phyloP scores from a whole-genome alignment of 768 basidiomycete genomes.

The Naematelia aurantialba region DNA sequence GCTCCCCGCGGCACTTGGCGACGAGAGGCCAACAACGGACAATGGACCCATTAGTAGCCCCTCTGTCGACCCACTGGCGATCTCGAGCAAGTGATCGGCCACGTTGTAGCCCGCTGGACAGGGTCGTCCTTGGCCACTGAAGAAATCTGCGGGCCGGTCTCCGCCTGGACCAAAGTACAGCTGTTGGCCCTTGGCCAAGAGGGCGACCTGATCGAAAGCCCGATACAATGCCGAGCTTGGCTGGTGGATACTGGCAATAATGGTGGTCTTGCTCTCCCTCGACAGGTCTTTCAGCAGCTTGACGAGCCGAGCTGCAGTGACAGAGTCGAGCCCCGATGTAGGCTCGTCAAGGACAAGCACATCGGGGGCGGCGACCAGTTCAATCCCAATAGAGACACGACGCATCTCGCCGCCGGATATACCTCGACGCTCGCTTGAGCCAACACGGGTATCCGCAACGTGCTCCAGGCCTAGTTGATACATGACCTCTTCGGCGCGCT shows the following conservation, averaged over 20 bases:
- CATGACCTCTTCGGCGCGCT: conserved; percentile 61
- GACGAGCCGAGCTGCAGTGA: conserved; percentile 77
- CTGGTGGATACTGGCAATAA: conserved; percentile 84
- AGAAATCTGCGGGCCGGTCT: conserved; percentile 65
- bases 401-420: conserved; percentile 91
- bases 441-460: conserved; percentile 69
- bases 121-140: conserved; percentile 56
- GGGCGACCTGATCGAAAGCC: conserved; percentile 73
- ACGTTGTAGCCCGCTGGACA: conserved; percentile 83
- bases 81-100: conserved; percentile 85
- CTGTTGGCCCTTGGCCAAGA: conserved; percentile 66
- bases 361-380: conserved; percentile 79
- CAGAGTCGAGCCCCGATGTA: conserved; percentile 71
- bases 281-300: conserved; percentile 72
- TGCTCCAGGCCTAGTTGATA: conserved; percentile 71
- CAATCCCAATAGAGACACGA: conserved; percentile 82
- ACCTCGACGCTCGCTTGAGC: conserved; percentile 69
- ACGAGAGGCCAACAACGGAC: not conserved
- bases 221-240: conserved; percentile 82
- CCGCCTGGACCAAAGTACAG: conserved; percentile 76
- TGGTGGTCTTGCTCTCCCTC: conserved; percentile 64
- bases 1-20: conserved; percentile 1
- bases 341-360: conserved; percentile 85
- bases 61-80: conserved; percentile 59
- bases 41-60: conserved; percentile 11